These are phyloP conservation scores for Diaporthe humulicola DNA, from an alignment of 2,329 filamentous ascomycete genomes.

Conservation along the genomic window DNA sequence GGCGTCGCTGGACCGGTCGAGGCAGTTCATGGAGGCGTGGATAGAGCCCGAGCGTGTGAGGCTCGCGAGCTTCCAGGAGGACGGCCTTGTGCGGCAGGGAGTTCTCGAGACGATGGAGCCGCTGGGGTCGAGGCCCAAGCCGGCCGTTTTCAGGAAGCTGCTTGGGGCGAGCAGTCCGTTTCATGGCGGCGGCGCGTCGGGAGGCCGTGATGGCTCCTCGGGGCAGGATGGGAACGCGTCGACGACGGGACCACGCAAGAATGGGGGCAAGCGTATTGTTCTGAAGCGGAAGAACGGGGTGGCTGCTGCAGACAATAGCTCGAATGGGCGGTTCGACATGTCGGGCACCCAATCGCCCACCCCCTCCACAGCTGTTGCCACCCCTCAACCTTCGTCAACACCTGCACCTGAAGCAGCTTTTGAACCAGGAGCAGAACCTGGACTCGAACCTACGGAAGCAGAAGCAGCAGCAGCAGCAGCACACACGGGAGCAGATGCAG, in stretches of 20 bases:
- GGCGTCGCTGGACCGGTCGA: conserved; percentile 50
- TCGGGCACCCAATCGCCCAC: conserved; percentile 38
- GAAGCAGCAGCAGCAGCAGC: conserved; percentile 10
- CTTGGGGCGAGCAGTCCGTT: conserved; percentile 43
- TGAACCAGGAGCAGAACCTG: not conserved
- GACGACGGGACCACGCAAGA: conserved; percentile 47
- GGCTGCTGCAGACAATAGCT: conserved; percentile 38
- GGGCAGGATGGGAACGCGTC: conserved; percentile 27
- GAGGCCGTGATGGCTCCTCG: conserved; percentile 28
- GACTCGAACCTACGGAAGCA: not conserved
- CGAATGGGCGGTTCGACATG: conserved; percentile 21
- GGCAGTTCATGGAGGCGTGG: conserved; percentile 67
- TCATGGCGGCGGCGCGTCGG: conserved; percentile 41
- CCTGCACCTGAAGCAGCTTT: conserved; percentile 23
- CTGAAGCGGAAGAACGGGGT: conserved; percentile 40
- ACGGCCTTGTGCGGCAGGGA: conserved; percentile 78
- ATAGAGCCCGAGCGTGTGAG: conserved; percentile 70
- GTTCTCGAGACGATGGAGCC: conserved; percentile 89
- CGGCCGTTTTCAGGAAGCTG: conserved; percentile 68
- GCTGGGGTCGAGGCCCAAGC: conserved; percentile 79
- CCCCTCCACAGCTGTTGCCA: conserved; percentile 39
- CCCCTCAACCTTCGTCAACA: conserved; percentile 34
- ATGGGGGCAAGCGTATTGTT: conserved; percentile 44
- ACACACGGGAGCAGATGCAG: conserved; percentile 13
- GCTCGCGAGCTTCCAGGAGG: conserved; percentile 83